Evolutionary conservation across 106 monocot species (phyloP).

Genomic region (Alisma plantagoaquatica): DNA sequence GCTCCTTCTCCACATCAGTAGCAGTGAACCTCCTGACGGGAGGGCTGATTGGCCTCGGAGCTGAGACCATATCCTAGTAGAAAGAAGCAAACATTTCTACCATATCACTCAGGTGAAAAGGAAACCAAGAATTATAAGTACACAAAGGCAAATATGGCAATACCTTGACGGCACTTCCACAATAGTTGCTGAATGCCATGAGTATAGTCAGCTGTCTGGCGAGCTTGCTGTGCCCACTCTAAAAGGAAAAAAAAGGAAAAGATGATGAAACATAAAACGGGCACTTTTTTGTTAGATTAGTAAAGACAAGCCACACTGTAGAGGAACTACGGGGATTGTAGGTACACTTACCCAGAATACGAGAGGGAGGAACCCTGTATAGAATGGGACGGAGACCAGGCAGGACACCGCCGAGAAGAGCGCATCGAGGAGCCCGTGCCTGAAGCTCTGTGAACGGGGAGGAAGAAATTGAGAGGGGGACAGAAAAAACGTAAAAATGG

Average conservation of each 20-base stretch:
- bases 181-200: slow-evolving; percentile 87
- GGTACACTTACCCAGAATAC: slow-evolving; percentile 97
- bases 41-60: slow-evolving; percentile 78
- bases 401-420: slow-evolving; percentile 79
- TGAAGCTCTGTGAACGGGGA: slow-evolving; percentile 30
- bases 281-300: not conserved
- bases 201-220: slow-evolving; percentile 72
- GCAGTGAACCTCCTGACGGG: slow-evolving; percentile 75
- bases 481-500: not conserved
- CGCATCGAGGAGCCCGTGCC: slow-evolving; percentile 40
- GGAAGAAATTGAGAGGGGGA: slow-evolving; percentile 1
- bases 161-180: slow-evolving; percentile 85
- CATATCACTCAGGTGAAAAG: too few species aligned
- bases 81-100: too few species aligned
- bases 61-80: slow-evolving; percentile 64
- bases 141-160: too few species aligned
- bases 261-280: not conserved
- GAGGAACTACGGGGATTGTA: too few species aligned
- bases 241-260: not conserved
- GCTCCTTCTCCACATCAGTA: slow-evolving; percentile 65
- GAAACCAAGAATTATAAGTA: too few species aligned
- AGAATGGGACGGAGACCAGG: slow-evolving; percentile 91
- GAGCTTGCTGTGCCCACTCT: slow-evolving; percentile 89
- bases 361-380: slow-evolving; percentile 84
- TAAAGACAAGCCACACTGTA: not conserved